phyloP scores from a whole-genome alignment of 495 filamentous ascomycete species.

The Gamarada debralockiae region DNA sequence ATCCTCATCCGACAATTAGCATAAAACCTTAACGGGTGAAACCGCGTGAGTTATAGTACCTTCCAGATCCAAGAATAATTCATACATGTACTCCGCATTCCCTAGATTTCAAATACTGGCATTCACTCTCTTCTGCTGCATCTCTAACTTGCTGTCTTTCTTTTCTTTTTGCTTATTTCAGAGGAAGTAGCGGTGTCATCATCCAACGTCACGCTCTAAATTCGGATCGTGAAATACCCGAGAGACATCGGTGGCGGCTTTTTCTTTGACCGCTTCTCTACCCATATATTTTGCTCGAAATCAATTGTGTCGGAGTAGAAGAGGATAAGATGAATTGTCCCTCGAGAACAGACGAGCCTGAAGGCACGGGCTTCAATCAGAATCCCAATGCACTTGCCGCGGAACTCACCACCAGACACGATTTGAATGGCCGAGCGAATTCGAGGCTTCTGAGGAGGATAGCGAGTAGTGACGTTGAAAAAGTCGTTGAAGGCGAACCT shows the following conservation, averaged over 20 bases:
- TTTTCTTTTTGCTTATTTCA: neutral
- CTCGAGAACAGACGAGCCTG: constrained; percentile 47
- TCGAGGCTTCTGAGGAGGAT: constrained; percentile 36
- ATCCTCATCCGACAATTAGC: too few relatives aligned
- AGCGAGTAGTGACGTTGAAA: constrained; percentile 24
- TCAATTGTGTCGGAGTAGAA: too few relatives aligned
- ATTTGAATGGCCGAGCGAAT: constrained; percentile 56
- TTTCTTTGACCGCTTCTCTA: neutral
- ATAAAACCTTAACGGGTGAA: too few relatives aligned
- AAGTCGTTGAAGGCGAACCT: constrained; percentile 14
- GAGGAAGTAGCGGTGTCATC: neutral
- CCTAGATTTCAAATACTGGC: neutral
- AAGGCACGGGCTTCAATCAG: constrained; percentile 52
- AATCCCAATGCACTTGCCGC: constrained; percentile 43
- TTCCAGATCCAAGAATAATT: neutral
- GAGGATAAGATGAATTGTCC: constrained; percentile 49
- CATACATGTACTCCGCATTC: constrained; percentile 4
- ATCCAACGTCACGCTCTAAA: neutral
- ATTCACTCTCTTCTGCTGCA: too few relatives aligned
- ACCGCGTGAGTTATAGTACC: too few relatives aligned
- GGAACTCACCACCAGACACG: constrained; percentile 53
- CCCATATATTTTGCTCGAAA: too few relatives aligned
- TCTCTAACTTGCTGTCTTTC: neutral
- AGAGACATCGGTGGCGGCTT: neutral
- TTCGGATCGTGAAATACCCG: too few relatives aligned